Percentiles rank a stretch among this genome's conserved stretches.
Evolutionary conservation across 257 asterid genomes (phyloP).

Genomic region (Petunia secreta): DNA sequence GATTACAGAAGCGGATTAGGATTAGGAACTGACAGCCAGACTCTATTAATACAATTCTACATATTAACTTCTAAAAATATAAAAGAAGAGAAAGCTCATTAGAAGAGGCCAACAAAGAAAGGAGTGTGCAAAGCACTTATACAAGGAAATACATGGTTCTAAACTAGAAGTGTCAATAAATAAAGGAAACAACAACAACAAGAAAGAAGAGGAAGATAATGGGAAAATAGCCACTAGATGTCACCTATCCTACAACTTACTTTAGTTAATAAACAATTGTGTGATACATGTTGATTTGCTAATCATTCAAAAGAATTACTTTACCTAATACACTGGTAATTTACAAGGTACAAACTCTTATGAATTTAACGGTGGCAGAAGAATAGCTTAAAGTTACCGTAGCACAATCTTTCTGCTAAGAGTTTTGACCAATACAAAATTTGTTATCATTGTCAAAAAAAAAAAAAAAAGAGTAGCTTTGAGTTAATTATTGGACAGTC

Average conservation of each 20-base stretch:
- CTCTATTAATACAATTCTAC: background rate
- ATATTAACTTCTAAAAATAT: background rate
- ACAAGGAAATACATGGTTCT: background rate
- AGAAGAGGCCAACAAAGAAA: background rate
- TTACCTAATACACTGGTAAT: background rate
- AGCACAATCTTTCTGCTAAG: too few species aligned
- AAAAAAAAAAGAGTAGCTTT: background rate
- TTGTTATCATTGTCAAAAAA: too few species aligned
- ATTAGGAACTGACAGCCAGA: background rate
- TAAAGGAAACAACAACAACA: conserved; percentile 18
- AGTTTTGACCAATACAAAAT: too few species aligned
- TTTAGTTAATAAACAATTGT: background rate
- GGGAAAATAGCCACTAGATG: background rate
- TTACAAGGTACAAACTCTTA: too few species aligned
- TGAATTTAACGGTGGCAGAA: too few species aligned
- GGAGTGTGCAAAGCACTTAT: background rate
- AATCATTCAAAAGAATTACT: background rate
- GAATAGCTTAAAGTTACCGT: too few species aligned
- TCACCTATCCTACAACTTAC: background rate
- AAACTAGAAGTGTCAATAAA: background rate
- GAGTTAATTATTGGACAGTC: conserved; percentile 2
- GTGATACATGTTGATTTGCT: conserved; percentile 16
- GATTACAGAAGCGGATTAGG: conserved; percentile 37
- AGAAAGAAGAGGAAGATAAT: background rate
- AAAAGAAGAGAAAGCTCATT: background rate